Conservation (phyloP, 106 monocot genomes). For the Dendrobium officinale region DNA sequence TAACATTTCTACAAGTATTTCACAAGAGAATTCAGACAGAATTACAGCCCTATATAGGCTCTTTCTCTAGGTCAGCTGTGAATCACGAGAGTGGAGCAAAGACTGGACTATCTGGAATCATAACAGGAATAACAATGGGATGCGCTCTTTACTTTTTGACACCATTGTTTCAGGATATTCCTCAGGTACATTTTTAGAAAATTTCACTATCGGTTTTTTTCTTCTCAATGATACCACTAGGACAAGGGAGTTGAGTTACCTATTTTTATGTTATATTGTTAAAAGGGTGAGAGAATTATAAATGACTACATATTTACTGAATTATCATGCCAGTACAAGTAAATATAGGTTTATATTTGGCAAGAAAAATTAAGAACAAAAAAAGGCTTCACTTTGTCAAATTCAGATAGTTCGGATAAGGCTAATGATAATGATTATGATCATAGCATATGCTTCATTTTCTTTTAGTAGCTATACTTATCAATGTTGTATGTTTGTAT, state of each 20-base stretch:
- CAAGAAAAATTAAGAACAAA: too few relatives aligned
- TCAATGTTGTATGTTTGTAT: conserved; percentile 2
- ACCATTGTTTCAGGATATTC: conserved; percentile 89
- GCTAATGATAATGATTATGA: background rate
- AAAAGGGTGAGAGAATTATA: background rate
- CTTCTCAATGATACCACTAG: background rate
- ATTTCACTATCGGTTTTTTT: background rate
- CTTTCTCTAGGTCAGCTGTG: conserved; percentile 99
- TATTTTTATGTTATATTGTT: background rate
- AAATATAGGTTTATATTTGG: too few relatives aligned
- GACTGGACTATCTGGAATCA: conserved; percentile 89
- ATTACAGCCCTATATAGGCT: conserved; percentile 42
- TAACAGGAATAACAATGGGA: conserved; percentile 79
- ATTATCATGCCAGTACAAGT: too few relatives aligned
- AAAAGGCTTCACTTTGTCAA: background rate
- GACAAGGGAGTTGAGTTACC: background rate
- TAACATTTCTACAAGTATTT: background rate
- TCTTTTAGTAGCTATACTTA: background rate
- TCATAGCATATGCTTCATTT: background rate
- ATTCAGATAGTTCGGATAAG: too few relatives aligned
- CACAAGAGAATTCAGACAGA: background rate
- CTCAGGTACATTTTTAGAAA: conserved; percentile 48
- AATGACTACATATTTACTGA: background rate
- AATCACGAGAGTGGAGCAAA: conserved; percentile 95
- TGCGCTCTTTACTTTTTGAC: conserved; percentile 93